phyloP scores from a whole-genome alignment of 345 rosid species.

The thale cress (Arabidopsis thaliana) region TAIR10.1 NC_003076.8:2459501-2460000 shows the following conservation, averaged over 20 bases:
- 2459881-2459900: constrained; percentile 99
- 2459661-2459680: neutral
- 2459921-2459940: constrained; percentile 24
- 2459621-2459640: constrained; percentile 21
- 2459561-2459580: constrained; percentile 76
- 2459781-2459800: constrained; percentile 52
- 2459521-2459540: constrained; percentile 87
- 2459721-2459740: constrained; percentile 25
- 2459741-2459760: constrained; percentile 20
- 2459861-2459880: constrained; percentile 91
- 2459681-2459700: neutral
- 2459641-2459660: neutral
- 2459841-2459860: constrained; percentile 82
- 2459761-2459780: constrained; percentile 16
- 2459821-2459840: constrained; percentile 96
- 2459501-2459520: constrained; percentile 30
- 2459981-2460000: constrained; percentile 71
- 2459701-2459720: neutral
- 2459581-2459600: constrained; percentile 80
- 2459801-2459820: constrained; percentile 83
- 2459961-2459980: constrained; percentile 17
- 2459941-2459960: constrained; percentile 5
- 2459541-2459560: constrained; percentile 74
- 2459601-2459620: constrained; percentile 23
- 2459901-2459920: constrained; percentile 94